Evolutionary conservation across 768 basidiomycete genomes (phyloP), one percentile per base, ranked within the genome.

Genomic region (Tulasnella sp.): DNA sequence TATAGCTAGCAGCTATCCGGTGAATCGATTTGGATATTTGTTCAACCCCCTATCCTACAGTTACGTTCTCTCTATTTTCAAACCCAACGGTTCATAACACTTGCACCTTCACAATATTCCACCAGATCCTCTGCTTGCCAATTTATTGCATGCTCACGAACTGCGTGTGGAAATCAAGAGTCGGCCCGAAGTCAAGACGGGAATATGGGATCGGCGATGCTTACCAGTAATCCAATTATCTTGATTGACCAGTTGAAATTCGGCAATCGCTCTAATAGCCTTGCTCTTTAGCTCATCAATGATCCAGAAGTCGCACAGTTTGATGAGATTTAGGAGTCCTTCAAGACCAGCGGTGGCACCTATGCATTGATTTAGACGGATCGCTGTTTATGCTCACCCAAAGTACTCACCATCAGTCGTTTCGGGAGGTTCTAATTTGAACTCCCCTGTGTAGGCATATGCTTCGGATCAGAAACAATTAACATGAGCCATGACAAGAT

Each of bases 211-310:
- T 44, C 16, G 19, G 44, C 44, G 3, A 44, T 14, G 10, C 44
- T 44, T 44, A 72, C 71, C 40, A 19, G 4, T 7, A 19, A n/a
- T 72, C 36, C 40, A 72, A 38, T 36, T 72, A 8, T 72, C 71
- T 42, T 38, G 71, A 38, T 42, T 36, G 27, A 72, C 71, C 31
- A 72, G 40, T 12, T 72, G 36, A 19, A n/a, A 34, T 9, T 72
- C 71, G 14, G 40, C 71, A 27, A 72, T 72, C 7, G 71, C 71
- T 72, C 40, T 42, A 6, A 42, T 31, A n/a, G 31, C 27, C 16
- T 72, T 36, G 24, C 71, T 34, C 71, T 72, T 72, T n/a, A 72
- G 40, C 71, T 72, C 71, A 27, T 72, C 71, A 14, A 72, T 42
- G 21, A 72, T 72, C 71, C 71, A 72, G 19, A 72, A 38, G 27